A percentile compares a stretch with the other conserved stretches of the same genome.
phyloP scores from a whole-genome alignment of 306 rosid species.

The Lablab purpureus region DNA sequence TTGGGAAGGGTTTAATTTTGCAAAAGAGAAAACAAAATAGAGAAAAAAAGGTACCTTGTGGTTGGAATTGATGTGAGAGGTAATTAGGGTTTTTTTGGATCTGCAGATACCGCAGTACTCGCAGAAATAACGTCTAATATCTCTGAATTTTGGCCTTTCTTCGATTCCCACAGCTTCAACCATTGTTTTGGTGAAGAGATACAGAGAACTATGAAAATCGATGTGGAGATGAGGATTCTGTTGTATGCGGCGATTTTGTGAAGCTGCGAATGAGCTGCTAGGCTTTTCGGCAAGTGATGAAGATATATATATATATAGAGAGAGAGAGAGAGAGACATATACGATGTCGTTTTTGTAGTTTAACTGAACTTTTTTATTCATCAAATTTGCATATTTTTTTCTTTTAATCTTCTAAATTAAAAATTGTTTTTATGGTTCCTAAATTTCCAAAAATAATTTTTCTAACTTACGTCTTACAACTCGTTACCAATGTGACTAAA shows the following conservation, averaged over 20 bases:
- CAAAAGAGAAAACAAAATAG: neutral
- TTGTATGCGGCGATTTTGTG: neutral
- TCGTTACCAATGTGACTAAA: too few species aligned
- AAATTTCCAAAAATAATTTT: too few species aligned
- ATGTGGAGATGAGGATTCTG: neutral
- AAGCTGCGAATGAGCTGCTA: neutral
- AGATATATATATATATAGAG: neutral
- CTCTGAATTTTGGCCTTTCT: constrained; percentile 56
- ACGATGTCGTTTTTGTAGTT: neutral
- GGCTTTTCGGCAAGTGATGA: neutral
- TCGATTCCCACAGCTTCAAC: constrained; percentile 44
- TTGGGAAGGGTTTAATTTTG: neutral
- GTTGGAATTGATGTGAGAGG: constrained; percentile 60
- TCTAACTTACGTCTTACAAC: too few species aligned
- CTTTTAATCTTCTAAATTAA: too few species aligned
- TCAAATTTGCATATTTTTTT: too few species aligned
- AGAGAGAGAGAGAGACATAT: too few species aligned
- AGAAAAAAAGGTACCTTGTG: constrained; percentile 63
- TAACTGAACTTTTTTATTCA: too few species aligned
- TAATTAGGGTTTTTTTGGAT: constrained; percentile 68
- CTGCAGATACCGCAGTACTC: constrained; percentile 73
- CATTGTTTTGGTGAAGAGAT: constrained; percentile 37
- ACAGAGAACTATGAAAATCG: too few species aligned
- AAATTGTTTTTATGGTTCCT: too few species aligned
- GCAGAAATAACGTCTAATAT: constrained; percentile 68